Evolutionary conservation across 805 yeast species (phyloP), one percentile per base, ranked within the genome.

Genomic region (Yarrowia keelungensis): DNA sequence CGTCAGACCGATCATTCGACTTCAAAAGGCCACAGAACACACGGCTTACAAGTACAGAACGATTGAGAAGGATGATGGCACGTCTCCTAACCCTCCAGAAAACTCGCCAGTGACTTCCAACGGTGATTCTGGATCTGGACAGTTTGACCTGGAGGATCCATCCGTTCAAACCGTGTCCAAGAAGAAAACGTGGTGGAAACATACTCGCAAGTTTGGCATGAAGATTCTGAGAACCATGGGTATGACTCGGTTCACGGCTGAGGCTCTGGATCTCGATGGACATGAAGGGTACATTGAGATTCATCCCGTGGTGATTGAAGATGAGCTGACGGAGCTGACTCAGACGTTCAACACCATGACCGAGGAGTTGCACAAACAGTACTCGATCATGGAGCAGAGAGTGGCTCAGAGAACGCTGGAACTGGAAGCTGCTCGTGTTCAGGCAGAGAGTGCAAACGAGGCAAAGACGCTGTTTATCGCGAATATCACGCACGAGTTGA

Each of bases 381-480:
- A 94, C 74, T 81, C 89, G 5, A 89, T 89, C 74, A 77, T 94
- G 67, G 98, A 95, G 78, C 97, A 91, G 72, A 84, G 98, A 71
- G 98, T 94, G 16, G 83, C 86, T 65, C 88, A 88, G 45, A 84
- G 98, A 75, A 94, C 98, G 0, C 87, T 86, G 74, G 97, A 94
- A 77, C 82, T 94, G 54, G 97, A 93, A 77, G 75, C 70, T n/a
- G 79, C 80, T 8, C 73, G 75, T 58, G 67, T 74, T 5, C 74
- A 73, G 39, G 83, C 84, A 3, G 82, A 79, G 53, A 86, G 89
- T 43, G 98, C 99, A 1, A 94, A 93, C 77, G 97, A 91, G 74
- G 97, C 98, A 4, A 95, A 94, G 76, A 91, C 97, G 8, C 90
- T 91, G 12, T 92, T 92, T 76, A 90, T 92, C 75, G 97, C 97